Base-by-base conservation (phyloP, 2,329 filamentous ascomycete genomes). In the Parastagonospora nodorum region DNA sequence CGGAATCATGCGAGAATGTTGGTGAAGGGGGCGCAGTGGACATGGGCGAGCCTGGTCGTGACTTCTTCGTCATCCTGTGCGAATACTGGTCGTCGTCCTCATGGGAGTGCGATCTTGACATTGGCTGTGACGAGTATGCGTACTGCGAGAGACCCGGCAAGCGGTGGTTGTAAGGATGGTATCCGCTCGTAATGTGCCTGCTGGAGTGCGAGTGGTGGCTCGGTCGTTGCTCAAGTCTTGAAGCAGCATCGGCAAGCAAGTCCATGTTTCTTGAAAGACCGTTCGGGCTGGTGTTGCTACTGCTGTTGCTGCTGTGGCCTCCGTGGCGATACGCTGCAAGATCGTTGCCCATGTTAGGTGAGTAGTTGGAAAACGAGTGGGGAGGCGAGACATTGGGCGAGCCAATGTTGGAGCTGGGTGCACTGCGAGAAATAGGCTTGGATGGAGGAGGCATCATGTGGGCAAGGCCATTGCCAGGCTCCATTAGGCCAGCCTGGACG, bases 341-440 rank as follows among this genome's bases (percentile, higher is more conserved):
- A 53, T 81, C 82, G n/a, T 80, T 82, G 45, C 81, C 78, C 56
- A 83, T 78, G 63, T 82, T 83, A 43, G 79, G 80, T 40, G 82
- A 80, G 67, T 84, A 86, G 57, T 78, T 83, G 49, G 82, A 79
- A 79, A 89, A 96, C 1, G 90, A 92, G 76, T 96, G 90, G 42
- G 94, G 93, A 42, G 94, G 94, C 15, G 93, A 97, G 43, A 97
- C 90, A 74, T 97, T 96, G 40, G 93, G 93, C n/a, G 93, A 97
- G 48, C 83, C 90, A 48, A 96, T 79, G 55, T 91, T 88, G 11
- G 93, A 97, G 11, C 86, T 85, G 9, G 93, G 93, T 12, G 93
- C 92, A 29, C 92, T 97, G 67, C 91, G 88, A 57, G 93, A 91
- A 55, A 92, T 88, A 69, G 88, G 88, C 70, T 90, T 88, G 56